Evolutionary conservation across 140 eudicot species (phyloP), one percentile per base, ranked within the genome.

Genomic region (Bidens hawaiensis): DNA sequence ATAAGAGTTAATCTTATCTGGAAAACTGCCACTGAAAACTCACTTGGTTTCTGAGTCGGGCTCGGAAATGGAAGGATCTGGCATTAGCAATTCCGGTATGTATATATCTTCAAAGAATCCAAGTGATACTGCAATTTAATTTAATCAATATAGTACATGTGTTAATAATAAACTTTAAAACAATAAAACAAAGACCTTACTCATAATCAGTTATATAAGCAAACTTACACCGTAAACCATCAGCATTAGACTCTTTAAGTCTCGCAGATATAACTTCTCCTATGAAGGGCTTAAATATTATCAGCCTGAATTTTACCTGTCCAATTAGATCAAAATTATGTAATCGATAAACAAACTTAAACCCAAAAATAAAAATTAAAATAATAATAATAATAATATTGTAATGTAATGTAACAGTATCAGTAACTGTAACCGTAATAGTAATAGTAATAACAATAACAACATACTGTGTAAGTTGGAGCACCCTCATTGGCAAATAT

Each of bases 21-120:
- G 24, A 23, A 54, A 23, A 25, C 31, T 13, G 30, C 50, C 36
- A 49, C 38, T 28, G 11, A 49, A 66, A 62, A 55, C 94, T 85
- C 64, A 82, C 96, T 67, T 77, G 27, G 67, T 52, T 43, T 33
- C 84, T 36, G 75, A 55, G 69, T 69, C 89, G 26, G 83, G 74
- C 75, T 74, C 84, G 23, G 62, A 51, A 71, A 23, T 47, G 30
- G 80, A 75, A 31, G 91, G 87, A 38, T 71, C 36, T 17, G 85
- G 82, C 82, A 88, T 45, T 30, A 81, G 75, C 65, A 78, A 78
- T 25, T 46, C 76, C 12, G 99, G 99, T 61, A 93, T 72, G 73
- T 85, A 82, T 24, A 93, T 85, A 82, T 85, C 99, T 3, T 85
- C 95, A 51, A 93, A 93, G 67, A 93, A 93, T 70, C 99, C 99